Evolutionary conservation across 768 basidiomycete genomes (phyloP).

Genomic region (Trametes elegans): DNA sequence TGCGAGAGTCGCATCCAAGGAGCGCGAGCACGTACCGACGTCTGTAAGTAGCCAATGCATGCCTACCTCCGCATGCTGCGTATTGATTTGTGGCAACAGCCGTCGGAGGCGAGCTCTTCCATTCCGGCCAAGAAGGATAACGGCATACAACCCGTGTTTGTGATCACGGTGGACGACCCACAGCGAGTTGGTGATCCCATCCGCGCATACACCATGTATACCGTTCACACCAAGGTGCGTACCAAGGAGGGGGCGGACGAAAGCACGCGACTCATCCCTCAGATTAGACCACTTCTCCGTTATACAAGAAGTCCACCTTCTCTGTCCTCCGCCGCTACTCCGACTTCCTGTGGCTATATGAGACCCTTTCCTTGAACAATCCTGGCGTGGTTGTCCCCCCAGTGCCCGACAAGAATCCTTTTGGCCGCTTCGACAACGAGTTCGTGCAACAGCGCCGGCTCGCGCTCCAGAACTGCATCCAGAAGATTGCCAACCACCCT

Average conservation of each 20-base stretch:
- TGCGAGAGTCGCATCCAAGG: slow-evolving; percentile 20
- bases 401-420: slow-evolving; percentile 91
- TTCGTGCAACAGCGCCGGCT: slow-evolving; percentile 86
- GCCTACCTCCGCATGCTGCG: background rate
- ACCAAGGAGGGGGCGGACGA: too few species aligned
- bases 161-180: slow-evolving; percentile 93
- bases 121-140: slow-evolving; percentile 34
- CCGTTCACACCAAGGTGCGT: slow-evolving; percentile 83
- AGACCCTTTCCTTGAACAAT: slow-evolving; percentile 83
- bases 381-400: slow-evolving; percentile 97
- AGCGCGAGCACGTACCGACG: slow-evolving; percentile 13
- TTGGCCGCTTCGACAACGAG: slow-evolving; percentile 89
- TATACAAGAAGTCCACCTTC: slow-evolving; percentile 80
- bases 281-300: slow-evolving; percentile 88
- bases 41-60: slow-evolving; percentile 12
- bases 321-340: slow-evolving; percentile 97
- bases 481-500: slow-evolving; percentile 92
- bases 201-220: slow-evolving; percentile 93
- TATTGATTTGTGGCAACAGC: background rate
- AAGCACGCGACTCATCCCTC: too few species aligned
- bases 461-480: slow-evolving; percentile 86
- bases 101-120: slow-evolving; percentile 1
- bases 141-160: slow-evolving; percentile 67
- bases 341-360: slow-evolving; percentile 96
- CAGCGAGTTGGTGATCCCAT: slow-evolving; percentile 97